phyloP scores from a whole-genome alignment of 1,139 yeast genomes.

The Yamadazyma spencermartinsiae region DNA sequence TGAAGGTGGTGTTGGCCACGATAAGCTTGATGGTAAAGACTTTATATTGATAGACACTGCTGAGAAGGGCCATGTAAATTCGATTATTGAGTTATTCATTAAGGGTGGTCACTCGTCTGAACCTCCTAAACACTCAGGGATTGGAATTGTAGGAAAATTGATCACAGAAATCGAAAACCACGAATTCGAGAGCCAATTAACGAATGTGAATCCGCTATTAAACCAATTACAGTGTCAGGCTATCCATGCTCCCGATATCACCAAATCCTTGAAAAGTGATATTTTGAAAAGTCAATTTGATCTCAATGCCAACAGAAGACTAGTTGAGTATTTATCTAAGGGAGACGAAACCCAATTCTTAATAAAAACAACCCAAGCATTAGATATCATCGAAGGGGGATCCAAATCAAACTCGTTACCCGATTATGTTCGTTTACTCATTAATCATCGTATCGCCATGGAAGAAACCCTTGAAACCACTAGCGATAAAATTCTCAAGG shows the following conservation, averaged over 20 bases:
- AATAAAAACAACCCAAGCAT: constrained; percentile 65
- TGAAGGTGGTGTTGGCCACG: constrained; percentile 42
- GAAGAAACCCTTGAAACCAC: constrained; percentile 48
- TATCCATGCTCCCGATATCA: constrained; percentile 34
- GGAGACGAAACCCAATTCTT: constrained; percentile 35
- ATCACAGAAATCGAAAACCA: constrained; percentile 37
- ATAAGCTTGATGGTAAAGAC: constrained; percentile 41
- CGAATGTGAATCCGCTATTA: constrained; percentile 43
- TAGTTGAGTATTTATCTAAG: constrained; percentile 33
- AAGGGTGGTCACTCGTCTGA: constrained; percentile 53
- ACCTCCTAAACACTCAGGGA: constrained; percentile 50
- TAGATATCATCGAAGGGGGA: constrained; percentile 71
- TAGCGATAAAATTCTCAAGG: constrained; percentile 34
- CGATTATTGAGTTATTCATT: constrained; percentile 38
- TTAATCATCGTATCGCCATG: constrained; percentile 61
- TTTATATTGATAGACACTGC: constrained; percentile 57
- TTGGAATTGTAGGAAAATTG: constrained; percentile 46
- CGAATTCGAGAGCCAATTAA: constrained; percentile 34
- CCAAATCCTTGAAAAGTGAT: constrained; percentile 26
- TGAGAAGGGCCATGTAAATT: constrained; percentile 49
- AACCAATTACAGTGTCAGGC: constrained; percentile 46
- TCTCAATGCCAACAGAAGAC: constrained; percentile 38
- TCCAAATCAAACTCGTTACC: constrained; percentile 74
- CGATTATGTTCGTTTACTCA: constrained; percentile 55
- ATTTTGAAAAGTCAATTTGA: constrained; percentile 46